Percentiles rank a stretch among this genome's conserved stretches.
phyloP scores from a whole-genome alignment of 176 grass and related monocot genomes.

The Zea luxurians region DNA sequence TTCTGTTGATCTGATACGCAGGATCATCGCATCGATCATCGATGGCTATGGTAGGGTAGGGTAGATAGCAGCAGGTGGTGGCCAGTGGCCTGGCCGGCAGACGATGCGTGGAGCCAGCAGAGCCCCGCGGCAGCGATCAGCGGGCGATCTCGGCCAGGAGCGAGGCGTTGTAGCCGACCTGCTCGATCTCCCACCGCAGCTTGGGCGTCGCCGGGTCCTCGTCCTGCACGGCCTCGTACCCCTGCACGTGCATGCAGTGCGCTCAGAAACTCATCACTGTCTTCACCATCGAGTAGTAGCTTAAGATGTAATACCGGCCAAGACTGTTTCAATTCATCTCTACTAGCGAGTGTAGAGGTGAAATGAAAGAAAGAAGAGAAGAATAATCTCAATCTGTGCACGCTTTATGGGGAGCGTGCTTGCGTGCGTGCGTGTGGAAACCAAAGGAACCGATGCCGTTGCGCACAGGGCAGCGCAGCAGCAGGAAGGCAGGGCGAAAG shows the following conservation, averaged over 20 bases:
- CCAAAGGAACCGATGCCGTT: background rate
- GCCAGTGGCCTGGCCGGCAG: too few species aligned
- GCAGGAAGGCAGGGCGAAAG: too few species aligned
- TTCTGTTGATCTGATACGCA: too few species aligned
- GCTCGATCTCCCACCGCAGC: slow-evolving; percentile 79
- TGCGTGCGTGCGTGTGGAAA: background rate
- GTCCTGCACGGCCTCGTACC: slow-evolving; percentile 57
- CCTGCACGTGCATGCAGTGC: slow-evolving; percentile 49
- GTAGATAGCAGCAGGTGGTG: too few species aligned
- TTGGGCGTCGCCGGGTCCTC: slow-evolving; percentile 53
- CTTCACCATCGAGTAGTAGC: too few species aligned
- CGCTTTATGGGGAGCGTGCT: background rate
- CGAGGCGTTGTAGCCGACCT: slow-evolving; percentile 56
- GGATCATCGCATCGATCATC: background rate
- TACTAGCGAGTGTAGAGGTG: background rate
- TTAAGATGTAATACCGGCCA: background rate
- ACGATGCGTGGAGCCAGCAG: too few species aligned
- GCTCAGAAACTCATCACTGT: too few species aligned
- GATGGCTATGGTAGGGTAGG: too few species aligned
- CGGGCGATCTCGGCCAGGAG: slow-evolving; percentile 58
- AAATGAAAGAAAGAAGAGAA: background rate
- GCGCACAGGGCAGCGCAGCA: background rate
- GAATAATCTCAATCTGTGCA: background rate
- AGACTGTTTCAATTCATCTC: background rate
- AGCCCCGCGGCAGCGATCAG: background rate